Conservation (phyloP, 306 rosid species). For the Cucurbita moschata region DNA sequence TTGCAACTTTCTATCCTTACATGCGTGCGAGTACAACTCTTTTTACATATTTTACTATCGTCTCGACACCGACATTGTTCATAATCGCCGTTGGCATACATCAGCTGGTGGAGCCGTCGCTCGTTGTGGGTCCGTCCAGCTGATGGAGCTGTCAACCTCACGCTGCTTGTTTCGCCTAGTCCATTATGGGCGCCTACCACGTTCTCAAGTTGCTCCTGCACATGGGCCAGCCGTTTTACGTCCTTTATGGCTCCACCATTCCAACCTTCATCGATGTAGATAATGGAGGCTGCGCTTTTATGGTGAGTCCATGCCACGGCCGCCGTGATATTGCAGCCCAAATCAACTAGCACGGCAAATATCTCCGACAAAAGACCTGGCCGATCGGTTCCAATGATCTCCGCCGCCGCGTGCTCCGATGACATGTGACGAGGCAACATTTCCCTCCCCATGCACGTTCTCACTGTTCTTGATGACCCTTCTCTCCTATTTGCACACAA, state of each 20-base stretch:
- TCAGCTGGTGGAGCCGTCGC: constrained; percentile 75
- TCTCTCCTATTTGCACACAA: constrained; percentile 38
- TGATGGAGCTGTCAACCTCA: constrained; percentile 27
- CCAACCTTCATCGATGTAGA: constrained; percentile 45
- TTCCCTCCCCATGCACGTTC: constrained; percentile 13
- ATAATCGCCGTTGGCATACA: constrained; percentile 53
- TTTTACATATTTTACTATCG: constrained; percentile 30
- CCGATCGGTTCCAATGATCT: constrained; percentile 50
- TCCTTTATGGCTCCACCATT: constrained; percentile 41
- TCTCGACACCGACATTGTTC: constrained; percentile 38
- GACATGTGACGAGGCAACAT: constrained; percentile 2
- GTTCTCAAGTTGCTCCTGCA: constrained; percentile 42
- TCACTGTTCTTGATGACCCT: constrained; percentile 7
- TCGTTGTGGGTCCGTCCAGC: constrained; percentile 47
- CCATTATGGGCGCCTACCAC: constrained; percentile 53
- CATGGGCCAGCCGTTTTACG: constrained; percentile 30
- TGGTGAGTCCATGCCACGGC: constrained; percentile 77
- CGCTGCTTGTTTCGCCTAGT: constrained; percentile 33
- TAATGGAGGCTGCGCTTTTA: constrained; percentile 37
- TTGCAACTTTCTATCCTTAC: constrained; percentile 38
- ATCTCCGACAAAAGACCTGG: constrained; percentile 76
- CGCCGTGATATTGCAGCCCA: constrained; percentile 44
- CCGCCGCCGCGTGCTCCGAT: constrained; percentile 36
- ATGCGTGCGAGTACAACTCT: constrained; percentile 55
- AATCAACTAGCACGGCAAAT: constrained; percentile 42